These are phyloP conservation scores for Pouteria campechiana DNA, from an alignment of 179 eudicot species.

Conservation along the genomic window DNA sequence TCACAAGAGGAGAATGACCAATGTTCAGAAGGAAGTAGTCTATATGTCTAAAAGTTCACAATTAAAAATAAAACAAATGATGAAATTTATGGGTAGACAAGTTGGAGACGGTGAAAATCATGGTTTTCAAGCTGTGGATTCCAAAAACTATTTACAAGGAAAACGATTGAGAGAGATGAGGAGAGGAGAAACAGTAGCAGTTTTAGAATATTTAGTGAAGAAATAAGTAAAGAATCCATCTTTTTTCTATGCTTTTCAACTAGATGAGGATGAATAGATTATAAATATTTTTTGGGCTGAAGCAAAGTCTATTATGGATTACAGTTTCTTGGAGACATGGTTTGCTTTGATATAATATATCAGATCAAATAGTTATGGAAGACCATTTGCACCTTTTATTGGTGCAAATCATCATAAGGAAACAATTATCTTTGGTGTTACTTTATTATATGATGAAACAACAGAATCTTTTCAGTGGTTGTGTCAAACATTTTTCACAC, in stretches of 20 bases:
- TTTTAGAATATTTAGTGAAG: constrained; percentile 11
- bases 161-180: constrained; percentile 10
- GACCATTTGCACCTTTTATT: constrained; percentile 3
- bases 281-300: constrained; percentile 28
- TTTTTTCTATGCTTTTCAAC: constrained; percentile 18
- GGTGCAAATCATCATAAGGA: constrained; percentile 6
- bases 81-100: not conserved
- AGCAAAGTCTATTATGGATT: constrained; percentile 18
- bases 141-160: not conserved
- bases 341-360: not conserved
- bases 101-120: constrained; percentile 1
- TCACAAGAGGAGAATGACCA: constrained; percentile 14
- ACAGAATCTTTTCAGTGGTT: constrained; percentile 3
- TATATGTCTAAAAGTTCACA: not conserved
- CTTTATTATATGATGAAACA: constrained; percentile 2
- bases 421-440: constrained; percentile 12
- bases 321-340: constrained; percentile 1
- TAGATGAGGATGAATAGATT: constrained; percentile 10
- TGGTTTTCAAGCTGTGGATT: constrained; percentile 5
- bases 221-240: constrained; percentile 12
- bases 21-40: constrained; percentile 1
- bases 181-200: constrained; percentile 13
- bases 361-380: not conserved
- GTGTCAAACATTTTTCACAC: constrained; percentile 9
- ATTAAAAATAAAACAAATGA: not conserved